Evolutionary conservation across 2,329 filamentous ascomycete species (phyloP).

Genomic region (Monosporascus cannonballus): DNA sequence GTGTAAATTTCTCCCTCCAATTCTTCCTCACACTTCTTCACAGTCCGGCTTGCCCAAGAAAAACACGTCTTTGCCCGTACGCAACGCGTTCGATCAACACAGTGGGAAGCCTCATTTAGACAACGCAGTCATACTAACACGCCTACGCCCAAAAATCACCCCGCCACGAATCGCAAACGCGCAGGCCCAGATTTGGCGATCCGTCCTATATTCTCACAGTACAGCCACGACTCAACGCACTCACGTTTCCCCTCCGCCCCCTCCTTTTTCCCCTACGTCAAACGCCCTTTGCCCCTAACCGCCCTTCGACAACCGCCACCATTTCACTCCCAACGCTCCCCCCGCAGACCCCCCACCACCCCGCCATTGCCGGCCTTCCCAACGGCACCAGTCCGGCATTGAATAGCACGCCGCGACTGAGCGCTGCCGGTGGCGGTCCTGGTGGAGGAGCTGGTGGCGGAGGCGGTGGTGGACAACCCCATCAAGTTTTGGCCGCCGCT

Average conservation of each 20-base stretch:
- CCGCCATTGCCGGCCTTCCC: conserved; percentile 21
- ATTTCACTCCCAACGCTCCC: conserved; percentile 26
- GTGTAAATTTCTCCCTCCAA: background rate
- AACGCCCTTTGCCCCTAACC: conserved; percentile 13
- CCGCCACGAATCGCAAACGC: background rate
- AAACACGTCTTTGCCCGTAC: background rate
- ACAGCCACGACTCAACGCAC: conserved; percentile 4
- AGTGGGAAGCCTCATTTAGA: conserved; percentile 3
- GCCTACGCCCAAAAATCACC: background rate
- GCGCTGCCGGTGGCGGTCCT: background rate
- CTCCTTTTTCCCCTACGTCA: background rate
- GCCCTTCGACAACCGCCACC: conserved; percentile 22
- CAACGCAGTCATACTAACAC: background rate
- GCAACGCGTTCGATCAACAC: background rate
- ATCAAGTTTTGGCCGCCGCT: conserved; percentile 15
- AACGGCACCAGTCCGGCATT: conserved; percentile 21
- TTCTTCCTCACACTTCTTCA: background rate
- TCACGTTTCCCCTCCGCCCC: conserved; percentile 13
- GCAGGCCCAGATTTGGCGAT: conserved; percentile 1
- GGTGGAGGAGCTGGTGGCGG: background rate
- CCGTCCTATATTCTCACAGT: background rate
- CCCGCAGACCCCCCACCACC: conserved; percentile 24
- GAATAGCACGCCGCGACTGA: background rate
- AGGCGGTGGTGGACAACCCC: conserved; percentile 18
- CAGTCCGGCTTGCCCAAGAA: background rate